Evolutionary conservation across 305 asterid species (phyloP), one percentile per base, ranked within the genome.

Genomic region (Fraxinus dipetala): DNA sequence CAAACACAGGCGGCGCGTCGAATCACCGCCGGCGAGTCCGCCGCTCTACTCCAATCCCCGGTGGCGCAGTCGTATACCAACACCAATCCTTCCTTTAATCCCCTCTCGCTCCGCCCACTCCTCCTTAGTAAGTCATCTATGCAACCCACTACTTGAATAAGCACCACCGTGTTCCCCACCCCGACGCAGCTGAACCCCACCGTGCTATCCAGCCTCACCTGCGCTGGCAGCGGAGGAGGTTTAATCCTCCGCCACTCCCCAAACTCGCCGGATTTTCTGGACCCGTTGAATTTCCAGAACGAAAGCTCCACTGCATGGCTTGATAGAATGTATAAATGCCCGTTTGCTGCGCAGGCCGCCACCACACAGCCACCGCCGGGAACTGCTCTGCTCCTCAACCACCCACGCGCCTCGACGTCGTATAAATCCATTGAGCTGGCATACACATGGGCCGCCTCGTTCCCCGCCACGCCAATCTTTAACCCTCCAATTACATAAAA

Each of bases 1-100:
- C 94, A 90, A 32, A 91, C 97, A 43, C 97, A 93, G 83, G 95
- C 94, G 88, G 98, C 94, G 90, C 97, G 97, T 91, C 91, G 90
- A n/a, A 94, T 85, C 36, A 91, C 87, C 72, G 87, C 97, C 90
- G 97, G 97, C 84, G 91, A 65, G 75, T 92, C 95, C 75, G 89
- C 87, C 59, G 77, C 94, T 40, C 97, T 85, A 32, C 87, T 85
- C 98, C 98, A 93, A 65, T 89, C 95, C 20, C 90, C 95, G 77
- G 81, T 82, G 54, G 32, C 72, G 79, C 90, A 85, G 13, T 92
- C 92, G 38, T 91, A 94, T 4, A 92, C 89, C 89, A 94, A 78
- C 81, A 93, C 97, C 83, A 91, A 61, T 28, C 94, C 94, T 77
- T 90, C 94, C 73, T 86, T 94, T 11, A 88, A 20, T 24, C 95